Conservation (phyloP, 1,284 basidiomycete species). For the Ceratorhiza oryzae-sativae region DNA sequence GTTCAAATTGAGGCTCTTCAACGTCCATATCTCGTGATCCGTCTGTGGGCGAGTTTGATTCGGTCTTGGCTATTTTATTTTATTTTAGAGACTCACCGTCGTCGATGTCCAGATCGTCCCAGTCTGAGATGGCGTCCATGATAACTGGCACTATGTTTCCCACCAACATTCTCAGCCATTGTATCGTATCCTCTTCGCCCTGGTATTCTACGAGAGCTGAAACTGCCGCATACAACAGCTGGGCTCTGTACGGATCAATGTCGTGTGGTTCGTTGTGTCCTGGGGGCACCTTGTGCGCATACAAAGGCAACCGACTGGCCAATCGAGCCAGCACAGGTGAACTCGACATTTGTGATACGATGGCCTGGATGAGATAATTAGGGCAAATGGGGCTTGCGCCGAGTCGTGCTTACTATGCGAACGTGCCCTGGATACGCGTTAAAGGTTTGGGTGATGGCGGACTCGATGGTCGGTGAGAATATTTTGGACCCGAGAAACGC, state of each 20-base stretch:
- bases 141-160: conserved; percentile 30
- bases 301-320: conserved; percentile 17
- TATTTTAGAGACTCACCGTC: too few relatives aligned
- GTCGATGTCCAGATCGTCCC: conserved; percentile 9
- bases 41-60: background rate
- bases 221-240: conserved; percentile 26
- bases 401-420: background rate
- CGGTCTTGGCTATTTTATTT: background rate
- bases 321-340: background rate
- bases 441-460: conserved; percentile 16
- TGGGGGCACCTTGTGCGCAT: conserved; percentile 21
- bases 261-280: background rate
- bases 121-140: conserved; percentile 27
- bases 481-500: conserved; percentile 8
- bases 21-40: background rate
- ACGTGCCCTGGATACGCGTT: conserved; percentile 12
- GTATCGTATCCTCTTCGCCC: background rate
- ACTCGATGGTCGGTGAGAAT: conserved; percentile 8
- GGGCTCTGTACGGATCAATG: background rate
- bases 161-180: conserved; percentile 24
- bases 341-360: conserved; percentile 11
- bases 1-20: background rate
- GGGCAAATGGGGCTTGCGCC: background rate
- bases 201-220: conserved; percentile 14
- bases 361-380: conserved; percentile 1